These are phyloP conservation scores for Aspergillus haitiensis DNA, from an alignment of 495 filamentous ascomycete species.

Conservation along the genomic window DNA sequence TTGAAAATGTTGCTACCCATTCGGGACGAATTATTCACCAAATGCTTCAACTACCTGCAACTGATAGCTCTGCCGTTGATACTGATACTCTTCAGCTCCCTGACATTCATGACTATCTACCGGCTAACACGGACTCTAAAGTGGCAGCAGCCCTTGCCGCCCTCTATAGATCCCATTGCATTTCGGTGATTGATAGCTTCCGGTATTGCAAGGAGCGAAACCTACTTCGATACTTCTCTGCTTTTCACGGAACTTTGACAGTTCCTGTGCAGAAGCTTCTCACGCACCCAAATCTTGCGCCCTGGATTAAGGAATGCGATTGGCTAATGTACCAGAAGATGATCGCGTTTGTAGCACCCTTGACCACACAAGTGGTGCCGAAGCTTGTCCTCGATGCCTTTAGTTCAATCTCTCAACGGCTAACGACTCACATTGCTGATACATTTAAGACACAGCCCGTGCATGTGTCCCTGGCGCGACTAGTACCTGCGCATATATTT, in stretches of 20 bases:
- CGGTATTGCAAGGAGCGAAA: constrained; percentile 94
- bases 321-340: constrained; percentile 95
- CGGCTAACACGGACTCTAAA: constrained; percentile 72
- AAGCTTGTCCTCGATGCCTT: constrained; percentile 79
- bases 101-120: constrained; percentile 72
- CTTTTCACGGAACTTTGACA: constrained; percentile 92
- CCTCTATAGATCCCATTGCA: constrained; percentile 90
- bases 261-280: constrained; percentile 97
- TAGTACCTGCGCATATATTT: constrained; percentile 87
- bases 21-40: constrained; percentile 60
- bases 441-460: constrained; percentile 78
- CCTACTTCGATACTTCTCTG: constrained; percentile 91
- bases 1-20: constrained; percentile 45
- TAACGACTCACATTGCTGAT: constrained; percentile 71
- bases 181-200: constrained; percentile 89
- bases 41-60: constrained; percentile 63
- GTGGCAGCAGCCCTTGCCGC: constrained; percentile 77
- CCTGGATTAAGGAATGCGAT: constrained; percentile 94
- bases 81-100: constrained; percentile 75
- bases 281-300: constrained; percentile 72
- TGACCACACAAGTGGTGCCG: constrained; percentile 87
- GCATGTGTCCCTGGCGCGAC: constrained; percentile 81
- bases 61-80: constrained; percentile 52
- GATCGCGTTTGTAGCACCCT: constrained; percentile 80
- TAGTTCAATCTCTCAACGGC: constrained; percentile 74